phyloP scores from a whole-genome alignment of 805 yeast genomes.

The Wickerhamomyces chambardii region DNA sequence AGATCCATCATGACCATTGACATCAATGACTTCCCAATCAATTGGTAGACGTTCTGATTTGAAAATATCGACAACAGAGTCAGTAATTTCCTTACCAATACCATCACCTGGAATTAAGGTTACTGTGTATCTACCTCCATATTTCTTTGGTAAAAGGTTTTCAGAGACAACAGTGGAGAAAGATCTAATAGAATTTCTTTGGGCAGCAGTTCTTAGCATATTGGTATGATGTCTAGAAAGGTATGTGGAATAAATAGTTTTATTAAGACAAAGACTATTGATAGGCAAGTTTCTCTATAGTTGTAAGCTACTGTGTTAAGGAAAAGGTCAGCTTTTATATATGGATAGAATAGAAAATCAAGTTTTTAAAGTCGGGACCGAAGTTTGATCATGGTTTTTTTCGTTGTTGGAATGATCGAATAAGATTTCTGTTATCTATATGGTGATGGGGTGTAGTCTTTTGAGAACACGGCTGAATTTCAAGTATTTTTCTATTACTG shows the following conservation, averaged over 20 bases:
- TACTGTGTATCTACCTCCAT: constrained; percentile 91
- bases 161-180: constrained; percentile 50
- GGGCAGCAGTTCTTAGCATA: background rate
- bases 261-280: too few species aligned
- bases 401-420: too few species aligned
- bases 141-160: constrained; percentile 72
- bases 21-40: constrained; percentile 83
- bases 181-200: constrained; percentile 16
- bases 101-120: constrained; percentile 98
- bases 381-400: too few species aligned
- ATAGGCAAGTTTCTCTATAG: too few species aligned
- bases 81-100: constrained; percentile 93
- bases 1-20: constrained; percentile 48
- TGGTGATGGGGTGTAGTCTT: background rate
- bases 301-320: background rate
- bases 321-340: background rate
- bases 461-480: too few species aligned
- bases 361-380: background rate
- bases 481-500: too few species aligned
- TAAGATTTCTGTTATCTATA: too few species aligned
- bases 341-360: background rate
- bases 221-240: too few species aligned
- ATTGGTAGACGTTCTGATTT: constrained; percentile 83
- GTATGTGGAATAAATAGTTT: too few species aligned
- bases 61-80: constrained; percentile 86